These are phyloP conservation scores for Ehretia macrophylla DNA, from an alignment of 257 asterid genomes.

Conservation along the genomic window DNA sequence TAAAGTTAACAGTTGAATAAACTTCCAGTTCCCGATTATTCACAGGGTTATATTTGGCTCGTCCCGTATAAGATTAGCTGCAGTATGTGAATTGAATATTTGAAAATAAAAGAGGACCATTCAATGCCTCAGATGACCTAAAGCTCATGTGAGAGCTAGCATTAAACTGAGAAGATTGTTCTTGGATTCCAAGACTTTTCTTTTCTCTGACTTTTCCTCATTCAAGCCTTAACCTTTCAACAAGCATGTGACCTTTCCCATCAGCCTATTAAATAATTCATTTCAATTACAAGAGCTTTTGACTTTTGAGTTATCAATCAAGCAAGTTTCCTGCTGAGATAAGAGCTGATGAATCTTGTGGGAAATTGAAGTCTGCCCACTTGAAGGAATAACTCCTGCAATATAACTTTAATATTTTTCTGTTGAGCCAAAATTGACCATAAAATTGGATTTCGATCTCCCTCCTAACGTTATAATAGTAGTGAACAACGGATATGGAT, in stretches of 20 bases:
- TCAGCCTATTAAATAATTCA: conserved; percentile 1
- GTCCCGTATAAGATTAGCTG: not conserved
- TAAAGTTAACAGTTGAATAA: too few relatives aligned
- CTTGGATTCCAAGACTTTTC: conserved; percentile 13
- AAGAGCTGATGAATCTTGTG: not conserved
- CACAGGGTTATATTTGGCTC: too few relatives aligned
- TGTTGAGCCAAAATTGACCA: too few relatives aligned
- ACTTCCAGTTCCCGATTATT: too few relatives aligned
- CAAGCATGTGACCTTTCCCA: conserved; percentile 21
- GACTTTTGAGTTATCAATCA: conserved; percentile 15
- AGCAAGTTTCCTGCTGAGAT: not conserved
- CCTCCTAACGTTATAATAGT: too few relatives aligned
- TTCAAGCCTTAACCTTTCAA: conserved; percentile 19
- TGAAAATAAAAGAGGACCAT: not conserved
- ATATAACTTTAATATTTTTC: too few relatives aligned
- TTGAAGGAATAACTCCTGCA: too few relatives aligned
- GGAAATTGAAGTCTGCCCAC: too few relatives aligned
- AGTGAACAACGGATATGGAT: too few relatives aligned
- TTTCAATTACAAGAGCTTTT: conserved; percentile 16
- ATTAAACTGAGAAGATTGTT: conserved; percentile 1
- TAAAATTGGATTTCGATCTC: too few relatives aligned
- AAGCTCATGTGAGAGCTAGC: not conserved
- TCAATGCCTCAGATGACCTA: not conserved
- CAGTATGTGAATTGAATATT: not conserved
- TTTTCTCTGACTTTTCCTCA: conserved; percentile 15